Evolutionary conservation across 441 rosid species (phyloP).

Genomic region (Raphanus hybrid): DNA sequence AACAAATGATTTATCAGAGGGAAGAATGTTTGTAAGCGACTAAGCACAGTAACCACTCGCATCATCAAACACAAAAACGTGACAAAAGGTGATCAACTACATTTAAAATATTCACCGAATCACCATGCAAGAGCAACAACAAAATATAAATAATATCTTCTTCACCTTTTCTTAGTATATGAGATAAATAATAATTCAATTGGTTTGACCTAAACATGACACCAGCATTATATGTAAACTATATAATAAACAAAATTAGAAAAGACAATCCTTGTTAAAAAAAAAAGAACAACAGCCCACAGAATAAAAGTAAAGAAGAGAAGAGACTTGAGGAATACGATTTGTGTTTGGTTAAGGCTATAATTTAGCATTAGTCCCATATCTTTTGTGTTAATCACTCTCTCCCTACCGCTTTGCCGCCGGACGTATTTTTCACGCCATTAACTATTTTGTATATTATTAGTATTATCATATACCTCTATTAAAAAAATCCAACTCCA

Average conservation of each 20-base stretch:
- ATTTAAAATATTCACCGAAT: constrained; percentile 10
- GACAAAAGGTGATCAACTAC: constrained; percentile 9
- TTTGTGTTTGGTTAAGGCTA: constrained; percentile 46
- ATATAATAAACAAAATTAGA: constrained; percentile 6
- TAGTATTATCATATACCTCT: not conserved
- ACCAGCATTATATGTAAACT: not conserved
- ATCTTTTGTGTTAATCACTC: constrained; percentile 48
- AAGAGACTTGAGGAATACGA: constrained; percentile 39
- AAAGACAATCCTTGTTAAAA: not conserved
- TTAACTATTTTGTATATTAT: constrained; percentile 9
- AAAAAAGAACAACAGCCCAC: not conserved
- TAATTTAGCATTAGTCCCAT: constrained; percentile 48
- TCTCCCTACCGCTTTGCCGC: constrained; percentile 36
- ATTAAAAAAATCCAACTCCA: not conserved
- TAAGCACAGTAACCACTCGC: not conserved
- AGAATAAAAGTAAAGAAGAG: not conserved
- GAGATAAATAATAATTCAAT: not conserved
- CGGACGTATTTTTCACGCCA: constrained; percentile 45
- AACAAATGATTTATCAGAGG: not conserved
- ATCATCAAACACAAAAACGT: constrained; percentile 34
- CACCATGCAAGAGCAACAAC: constrained; percentile 30
- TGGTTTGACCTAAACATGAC: constrained; percentile 28
- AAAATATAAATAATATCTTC: not conserved
- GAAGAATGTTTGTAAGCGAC: not conserved
- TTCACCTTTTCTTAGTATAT: not conserved